These are phyloP conservation scores for Tillandsia leiboldiana DNA, from an alignment of 176 grass and related monocot species.

Conservation along the genomic window DNA sequence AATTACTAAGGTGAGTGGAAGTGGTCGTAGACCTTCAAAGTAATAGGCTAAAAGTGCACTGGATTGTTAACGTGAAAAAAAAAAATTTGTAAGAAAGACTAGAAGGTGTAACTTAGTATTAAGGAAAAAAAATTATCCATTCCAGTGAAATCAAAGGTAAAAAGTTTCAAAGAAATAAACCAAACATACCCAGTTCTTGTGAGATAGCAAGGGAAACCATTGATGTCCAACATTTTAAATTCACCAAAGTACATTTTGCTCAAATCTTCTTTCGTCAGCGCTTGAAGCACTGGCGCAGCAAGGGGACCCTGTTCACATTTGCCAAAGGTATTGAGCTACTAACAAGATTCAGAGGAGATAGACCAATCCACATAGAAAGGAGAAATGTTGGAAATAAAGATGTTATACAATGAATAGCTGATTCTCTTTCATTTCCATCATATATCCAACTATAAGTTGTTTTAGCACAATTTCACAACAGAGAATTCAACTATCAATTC, in stretches of 20 bases:
- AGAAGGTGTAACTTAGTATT: background rate
- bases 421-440: too few species aligned
- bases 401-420: too few species aligned
- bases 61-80: background rate
- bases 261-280: constrained; percentile 79
- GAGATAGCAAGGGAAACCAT: constrained; percentile 70
- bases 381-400: background rate
- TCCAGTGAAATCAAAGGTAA: background rate
- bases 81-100: too few species aligned
- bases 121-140: background rate
- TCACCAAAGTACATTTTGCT: constrained; percentile 94
- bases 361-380: background rate
- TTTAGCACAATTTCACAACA: too few species aligned
- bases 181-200: constrained; percentile 86
- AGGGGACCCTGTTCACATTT: constrained; percentile 61
- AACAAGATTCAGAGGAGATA: background rate
- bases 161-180: background rate
- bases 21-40: too few species aligned
- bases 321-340: background rate
- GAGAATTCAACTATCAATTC: too few species aligned
- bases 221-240: constrained; percentile 77
- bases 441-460: too few species aligned
- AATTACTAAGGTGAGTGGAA: too few species aligned
- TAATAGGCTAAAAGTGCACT: background rate
- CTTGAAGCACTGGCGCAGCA: constrained; percentile 72